Evolutionary conservation across 148 eudicot species (phyloP), one percentile per base, ranked within the genome.

Genomic region (Beta vulgaris): DNA sequence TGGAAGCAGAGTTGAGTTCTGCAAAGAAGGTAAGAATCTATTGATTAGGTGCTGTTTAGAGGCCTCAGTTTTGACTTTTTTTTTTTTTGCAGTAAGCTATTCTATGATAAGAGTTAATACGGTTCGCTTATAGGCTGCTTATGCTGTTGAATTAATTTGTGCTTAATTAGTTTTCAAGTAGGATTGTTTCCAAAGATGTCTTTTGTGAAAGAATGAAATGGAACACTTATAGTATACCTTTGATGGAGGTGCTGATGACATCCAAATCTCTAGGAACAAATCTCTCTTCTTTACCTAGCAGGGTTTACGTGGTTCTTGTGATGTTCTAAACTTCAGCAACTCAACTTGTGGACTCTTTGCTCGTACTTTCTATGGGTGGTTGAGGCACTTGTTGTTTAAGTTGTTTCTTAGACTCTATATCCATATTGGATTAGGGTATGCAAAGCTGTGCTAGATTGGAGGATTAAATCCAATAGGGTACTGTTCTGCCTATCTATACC

Each of bases 1-100:
- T 91, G 77, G 89, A 93, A 82, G 73, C 78, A 16, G 92, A 93
- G 80, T 73, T 91, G 26, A 78, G 79, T 37, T 39, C 78, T 4
- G 84, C 87, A 5, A 79, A 85, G 82, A 80, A 89, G 90, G 96
- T 91, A 83, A 82, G 80, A 40, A 62, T 19, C 7, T 68, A n/a
- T 36, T 21, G 21, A 3, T 32, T 23, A 35, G 26, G 29, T 44
- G 48, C 25, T 9, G 35, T 60, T 46, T 51, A 51, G 57, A 7
- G 53, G n/a, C 26, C 13, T 57, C 34, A 15, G 19, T 48, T 40
- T 25, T 25, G 36, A 19, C 9, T 73, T 34, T 32, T 34, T 12
- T 54, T 58, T n/a, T n/a, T n/a, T n/a, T n/a, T n/a, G n/a, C n/a
- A n/a, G n/a, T n/a, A n/a, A n/a, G n/a, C n/a, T n/a, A n/a, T n/a